A percentile compares a stretch with the other conserved stretches of the same genome.
Conservation (phyloP, 1,284 basidiomycete species). For the Cryptococcus neoformans region DNA sequence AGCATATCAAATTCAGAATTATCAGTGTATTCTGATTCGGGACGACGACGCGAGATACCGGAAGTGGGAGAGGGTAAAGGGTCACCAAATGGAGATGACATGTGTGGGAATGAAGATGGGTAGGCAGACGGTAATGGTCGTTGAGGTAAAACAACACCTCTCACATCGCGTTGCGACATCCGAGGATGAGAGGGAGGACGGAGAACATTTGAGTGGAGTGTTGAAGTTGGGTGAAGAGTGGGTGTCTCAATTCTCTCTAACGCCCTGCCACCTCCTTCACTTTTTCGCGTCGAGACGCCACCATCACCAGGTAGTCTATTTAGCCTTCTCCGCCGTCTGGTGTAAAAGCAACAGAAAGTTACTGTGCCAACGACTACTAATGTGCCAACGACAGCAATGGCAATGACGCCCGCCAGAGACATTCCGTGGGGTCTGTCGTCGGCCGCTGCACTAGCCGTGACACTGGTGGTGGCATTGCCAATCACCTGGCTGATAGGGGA, state of each 20-base stretch:
- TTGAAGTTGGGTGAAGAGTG: neutral
- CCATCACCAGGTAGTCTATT: neutral
- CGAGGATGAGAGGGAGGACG: neutral
- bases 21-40: conserved; percentile 26
- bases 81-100: conserved; percentile 2
- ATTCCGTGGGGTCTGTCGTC: too few relatives aligned
- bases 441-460: too few relatives aligned
- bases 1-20: conserved; percentile 37
- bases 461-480: too few relatives aligned
- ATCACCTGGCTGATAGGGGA: too few relatives aligned
- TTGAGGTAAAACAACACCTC: neutral
- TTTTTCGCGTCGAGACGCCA: neutral
- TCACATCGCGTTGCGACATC: neutral
- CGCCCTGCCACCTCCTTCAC: neutral
- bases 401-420: neutral
- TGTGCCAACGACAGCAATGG: conserved; percentile 1
- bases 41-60: neutral
- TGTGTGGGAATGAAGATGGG: neutral
- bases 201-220: neutral
- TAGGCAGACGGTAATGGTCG: neutral
- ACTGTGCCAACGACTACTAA: conserved; percentile 3
- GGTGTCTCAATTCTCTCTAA: conserved; percentile 2
- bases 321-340: conserved; percentile 6
- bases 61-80: neutral
- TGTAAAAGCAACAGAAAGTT: conserved; percentile 2